phyloP scores from a whole-genome alignment of 768 basidiomycete species.

The Mycena olivaceomarginata region DNA sequence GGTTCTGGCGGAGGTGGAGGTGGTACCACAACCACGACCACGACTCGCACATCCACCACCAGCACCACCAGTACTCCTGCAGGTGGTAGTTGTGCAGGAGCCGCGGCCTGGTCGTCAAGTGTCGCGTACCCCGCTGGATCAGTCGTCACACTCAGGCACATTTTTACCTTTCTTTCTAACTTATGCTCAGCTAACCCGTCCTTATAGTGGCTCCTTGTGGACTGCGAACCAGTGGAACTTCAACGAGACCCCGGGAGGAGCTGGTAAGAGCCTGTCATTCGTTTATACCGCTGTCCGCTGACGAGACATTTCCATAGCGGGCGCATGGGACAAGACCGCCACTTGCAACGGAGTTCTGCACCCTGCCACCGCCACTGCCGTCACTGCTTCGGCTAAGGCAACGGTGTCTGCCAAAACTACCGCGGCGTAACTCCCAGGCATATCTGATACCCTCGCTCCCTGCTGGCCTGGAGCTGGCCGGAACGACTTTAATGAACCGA shows the following conservation, averaged over 20 bases:
- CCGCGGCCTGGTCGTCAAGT: conserved; percentile 31
- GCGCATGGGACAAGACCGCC: conserved; percentile 32
- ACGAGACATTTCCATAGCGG: conserved; percentile 19
- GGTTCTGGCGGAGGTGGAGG: background rate
- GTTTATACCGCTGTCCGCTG: conserved; percentile 10
- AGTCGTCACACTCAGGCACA: conserved; percentile 24
- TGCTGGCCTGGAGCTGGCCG: too few relatives aligned
- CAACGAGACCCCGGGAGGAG: conserved; percentile 35
- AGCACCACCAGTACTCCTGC: conserved; percentile 13
- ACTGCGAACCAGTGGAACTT: conserved; percentile 41
- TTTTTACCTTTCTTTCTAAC: conserved; percentile 3
- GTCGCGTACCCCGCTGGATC: conserved; percentile 35
- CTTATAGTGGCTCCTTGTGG: conserved; percentile 35
- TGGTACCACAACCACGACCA: conserved; percentile 28
- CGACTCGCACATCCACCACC: conserved; percentile 6
- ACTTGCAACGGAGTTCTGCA: conserved; percentile 31
- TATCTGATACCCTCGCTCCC: background rate
- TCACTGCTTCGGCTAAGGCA: conserved; percentile 14
- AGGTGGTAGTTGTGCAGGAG: conserved; percentile 38
- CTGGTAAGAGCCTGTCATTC: conserved; percentile 26
- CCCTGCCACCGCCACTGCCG: conserved; percentile 23
- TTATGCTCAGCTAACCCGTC: conserved; percentile 12
- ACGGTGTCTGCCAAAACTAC: conserved; percentile 13
- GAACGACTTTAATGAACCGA: too few relatives aligned
- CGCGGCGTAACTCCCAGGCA: conserved; percentile 11